Conservation (phyloP, 2,329 filamentous ascomycete species). For the Pseudodiploospora longispora region DNA sequence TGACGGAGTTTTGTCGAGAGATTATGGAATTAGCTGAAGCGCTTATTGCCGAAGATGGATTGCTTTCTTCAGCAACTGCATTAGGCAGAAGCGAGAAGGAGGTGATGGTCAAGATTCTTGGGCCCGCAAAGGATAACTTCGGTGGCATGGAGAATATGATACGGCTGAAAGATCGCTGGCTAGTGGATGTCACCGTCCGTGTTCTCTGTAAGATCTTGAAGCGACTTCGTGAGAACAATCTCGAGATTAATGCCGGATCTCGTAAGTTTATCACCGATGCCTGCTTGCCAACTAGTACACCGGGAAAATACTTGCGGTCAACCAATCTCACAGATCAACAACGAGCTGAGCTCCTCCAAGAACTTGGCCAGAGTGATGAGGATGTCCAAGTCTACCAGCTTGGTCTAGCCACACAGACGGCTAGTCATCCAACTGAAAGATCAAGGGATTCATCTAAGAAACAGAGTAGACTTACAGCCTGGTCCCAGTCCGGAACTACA, state of each 20-base stretch:
- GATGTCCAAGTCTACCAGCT: conserved; percentile 41
- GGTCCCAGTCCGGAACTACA: conserved; percentile 44
- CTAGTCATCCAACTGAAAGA: conserved; percentile 13
- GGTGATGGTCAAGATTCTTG: conserved; percentile 32
- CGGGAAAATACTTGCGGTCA: conserved; percentile 51
- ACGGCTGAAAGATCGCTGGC: conserved; percentile 76
- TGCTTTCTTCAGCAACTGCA: conserved; percentile 62
- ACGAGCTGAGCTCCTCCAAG: conserved; percentile 70
- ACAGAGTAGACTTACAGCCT: conserved; percentile 53
- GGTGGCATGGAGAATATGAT: conserved; percentile 81
- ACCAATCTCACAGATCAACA: conserved; percentile 78
- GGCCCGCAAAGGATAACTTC: conserved; percentile 36
- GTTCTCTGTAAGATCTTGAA: conserved; percentile 78
- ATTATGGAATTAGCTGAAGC: conserved; percentile 89
- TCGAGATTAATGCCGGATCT: conserved; percentile 58
- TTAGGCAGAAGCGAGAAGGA: conserved; percentile 27
- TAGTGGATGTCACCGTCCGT: conserved; percentile 73
- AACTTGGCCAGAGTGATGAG: conserved; percentile 51
- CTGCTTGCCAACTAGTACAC: conserved; percentile 47
- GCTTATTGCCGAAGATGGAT: conserved; percentile 74
- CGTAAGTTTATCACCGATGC: conserved; percentile 57
- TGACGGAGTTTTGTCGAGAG: conserved; percentile 91
- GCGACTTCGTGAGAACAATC: conserved; percentile 67
- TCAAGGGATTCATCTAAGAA: conserved; percentile 37
- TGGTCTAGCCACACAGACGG: conserved; percentile 20